Conservation (phyloP, 495 filamentous ascomycete species). For the Oidiodendron maius region DNA sequence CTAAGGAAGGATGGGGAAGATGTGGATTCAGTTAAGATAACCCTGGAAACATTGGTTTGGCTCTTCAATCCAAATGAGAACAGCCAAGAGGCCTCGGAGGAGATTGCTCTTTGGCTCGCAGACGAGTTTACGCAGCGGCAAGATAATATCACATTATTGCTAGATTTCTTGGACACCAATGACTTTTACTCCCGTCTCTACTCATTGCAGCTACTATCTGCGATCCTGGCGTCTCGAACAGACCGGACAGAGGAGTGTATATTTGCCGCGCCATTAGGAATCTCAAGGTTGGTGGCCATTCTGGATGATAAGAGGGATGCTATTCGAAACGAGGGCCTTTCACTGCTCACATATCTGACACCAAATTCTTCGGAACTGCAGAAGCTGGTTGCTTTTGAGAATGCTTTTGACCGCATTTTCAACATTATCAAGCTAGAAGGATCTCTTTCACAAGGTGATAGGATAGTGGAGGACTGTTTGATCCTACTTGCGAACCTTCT, state of each 20-base stretch:
- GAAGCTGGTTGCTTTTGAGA: conserved; percentile 91
- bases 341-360: conserved; percentile 45
- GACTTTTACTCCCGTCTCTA: conserved; percentile 96
- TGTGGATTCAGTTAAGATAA: conserved; percentile 91
- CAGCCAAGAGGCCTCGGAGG: conserved; percentile 88
- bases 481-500: conserved; percentile 86
- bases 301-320: conserved; percentile 85
- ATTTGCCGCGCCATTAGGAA: conserved; percentile 78
- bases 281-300: conserved; percentile 75
- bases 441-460: conserved; percentile 75
- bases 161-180: conserved; percentile 73
- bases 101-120: conserved; percentile 93
- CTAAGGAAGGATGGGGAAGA: conserved; percentile 86
- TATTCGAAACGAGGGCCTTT: conserved; percentile 67
- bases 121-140: conserved; percentile 98
- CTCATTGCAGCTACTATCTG: conserved; percentile 81
- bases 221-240: conserved; percentile 78
- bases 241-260: conserved; percentile 96
- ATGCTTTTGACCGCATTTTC: conserved; percentile 85
- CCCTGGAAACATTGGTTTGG: conserved; percentile 90
- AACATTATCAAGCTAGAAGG: conserved; percentile 77
- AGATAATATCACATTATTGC: conserved; percentile 90
- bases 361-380: conserved; percentile 61
- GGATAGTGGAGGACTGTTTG: conserved; percentile 90
- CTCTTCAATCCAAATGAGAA: conserved; percentile 62